Evolutionary conservation across 768 basidiomycete species (phyloP).

Genomic region (Mycena amicta): DNA sequence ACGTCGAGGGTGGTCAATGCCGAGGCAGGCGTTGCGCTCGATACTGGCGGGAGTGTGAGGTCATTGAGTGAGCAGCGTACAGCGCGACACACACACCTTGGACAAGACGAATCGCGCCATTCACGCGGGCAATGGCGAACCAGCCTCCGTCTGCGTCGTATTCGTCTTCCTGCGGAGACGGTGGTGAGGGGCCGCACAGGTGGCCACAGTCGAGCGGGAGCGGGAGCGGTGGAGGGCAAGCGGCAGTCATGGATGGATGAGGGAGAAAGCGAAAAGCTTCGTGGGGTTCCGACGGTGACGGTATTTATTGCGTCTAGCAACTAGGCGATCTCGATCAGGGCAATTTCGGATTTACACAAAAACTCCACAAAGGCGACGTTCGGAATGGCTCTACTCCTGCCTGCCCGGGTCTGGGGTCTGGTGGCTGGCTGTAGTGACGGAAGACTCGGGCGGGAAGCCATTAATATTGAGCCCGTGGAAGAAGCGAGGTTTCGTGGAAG

Average conservation of each 20-base stretch:
- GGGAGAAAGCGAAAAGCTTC: background rate
- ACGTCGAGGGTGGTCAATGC: constrained; percentile 49
- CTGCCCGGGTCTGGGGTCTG: background rate
- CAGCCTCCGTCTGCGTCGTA: constrained; percentile 28
- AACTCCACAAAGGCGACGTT: background rate
- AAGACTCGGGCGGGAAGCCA: background rate
- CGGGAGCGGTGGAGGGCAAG: background rate
- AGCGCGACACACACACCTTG: constrained; percentile 65
- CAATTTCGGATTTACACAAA: no score
- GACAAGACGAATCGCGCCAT: constrained; percentile 59
- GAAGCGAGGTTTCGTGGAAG: background rate
- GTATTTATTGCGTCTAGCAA: background rate
- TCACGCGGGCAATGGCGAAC: constrained; percentile 62
- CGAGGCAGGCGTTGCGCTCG: constrained; percentile 42
- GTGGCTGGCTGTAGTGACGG: background rate
- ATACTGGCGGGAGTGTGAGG: constrained; percentile 32
- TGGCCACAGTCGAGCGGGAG: no score
- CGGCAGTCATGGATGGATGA: background rate
- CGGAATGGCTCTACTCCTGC: background rate
- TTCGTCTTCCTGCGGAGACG: background rate
- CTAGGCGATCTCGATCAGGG: background rate
- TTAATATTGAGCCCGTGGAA: no score
- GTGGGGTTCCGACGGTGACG: background rate
- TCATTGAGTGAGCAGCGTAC: background rate
- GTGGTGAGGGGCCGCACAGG: background rate